Evolutionary conservation across 345 rosid genomes (phyloP).

Genomic region (Anastatica hierochuntica): DNA sequence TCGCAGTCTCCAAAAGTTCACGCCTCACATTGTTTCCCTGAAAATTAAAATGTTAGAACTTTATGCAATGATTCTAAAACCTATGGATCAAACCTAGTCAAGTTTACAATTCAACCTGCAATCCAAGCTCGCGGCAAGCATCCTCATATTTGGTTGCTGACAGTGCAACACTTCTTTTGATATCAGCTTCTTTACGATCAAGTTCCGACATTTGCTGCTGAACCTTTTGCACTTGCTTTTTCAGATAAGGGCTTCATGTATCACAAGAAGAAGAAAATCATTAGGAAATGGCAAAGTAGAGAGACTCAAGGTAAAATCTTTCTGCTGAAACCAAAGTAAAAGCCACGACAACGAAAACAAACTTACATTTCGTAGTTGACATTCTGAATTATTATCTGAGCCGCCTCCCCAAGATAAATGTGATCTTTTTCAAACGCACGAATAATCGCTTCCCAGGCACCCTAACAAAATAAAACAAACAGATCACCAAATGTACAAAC

Average conservation of each 20-base stretch:
- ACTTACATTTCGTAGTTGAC: slow-evolving; percentile 91
- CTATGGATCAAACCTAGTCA: slow-evolving; percentile 11
- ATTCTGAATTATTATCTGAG: slow-evolving; percentile 80
- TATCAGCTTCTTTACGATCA: slow-evolving; percentile 89
- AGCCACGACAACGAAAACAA: neutral
- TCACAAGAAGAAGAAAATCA: neutral
- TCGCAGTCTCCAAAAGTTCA: slow-evolving; percentile 89
- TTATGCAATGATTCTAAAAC: slow-evolving; percentile 6
- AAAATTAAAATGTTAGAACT: slow-evolving; percentile 3
- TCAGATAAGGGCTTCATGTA: slow-evolving; percentile 73
- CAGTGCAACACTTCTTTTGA: slow-evolving; percentile 67
- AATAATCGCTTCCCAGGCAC: slow-evolving; percentile 39
- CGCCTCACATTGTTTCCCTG: slow-evolving; percentile 86
- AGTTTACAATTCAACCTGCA: slow-evolving; percentile 48
- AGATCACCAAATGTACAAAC: neutral
- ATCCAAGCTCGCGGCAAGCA: slow-evolving; percentile 93
- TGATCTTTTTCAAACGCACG: slow-evolving; percentile 76
- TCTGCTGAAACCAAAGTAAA: too few relatives aligned
- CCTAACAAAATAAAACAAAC: neutral
- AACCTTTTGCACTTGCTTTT: slow-evolving; percentile 87
- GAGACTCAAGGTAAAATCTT: neutral
- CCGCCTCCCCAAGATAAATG: slow-evolving; percentile 90
- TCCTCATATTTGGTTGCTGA: slow-evolving; percentile 81
- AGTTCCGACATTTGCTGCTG: slow-evolving; percentile 84
- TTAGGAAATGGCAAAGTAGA: slow-evolving; percentile 5